These are phyloP conservation scores for Rubus parviflorus DNA, from an alignment of 306 rosid species.

Conservation along the genomic window DNA sequence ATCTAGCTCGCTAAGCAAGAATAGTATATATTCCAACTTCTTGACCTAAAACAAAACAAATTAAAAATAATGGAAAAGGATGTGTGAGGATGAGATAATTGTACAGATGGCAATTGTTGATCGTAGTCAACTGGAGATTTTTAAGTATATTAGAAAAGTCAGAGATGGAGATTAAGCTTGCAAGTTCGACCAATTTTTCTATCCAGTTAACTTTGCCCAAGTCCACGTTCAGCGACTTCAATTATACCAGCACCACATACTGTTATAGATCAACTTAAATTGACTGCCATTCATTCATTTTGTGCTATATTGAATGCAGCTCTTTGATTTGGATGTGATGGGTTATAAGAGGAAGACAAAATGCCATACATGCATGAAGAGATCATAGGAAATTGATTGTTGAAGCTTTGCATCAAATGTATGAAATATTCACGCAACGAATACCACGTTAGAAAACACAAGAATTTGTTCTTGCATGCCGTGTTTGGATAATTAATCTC, in stretches of 20 bases:
- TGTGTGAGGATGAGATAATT: neutral
- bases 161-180: neutral
- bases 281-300: neutral
- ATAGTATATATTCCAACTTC: neutral
- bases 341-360: neutral
- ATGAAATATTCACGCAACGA: constrained; percentile 4
- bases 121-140: neutral
- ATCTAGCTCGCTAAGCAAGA: neutral
- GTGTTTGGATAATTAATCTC: neutral
- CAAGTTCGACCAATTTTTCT: neutral
- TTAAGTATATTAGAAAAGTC: neutral
- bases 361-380: neutral
- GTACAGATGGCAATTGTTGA: neutral
- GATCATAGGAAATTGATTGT: neutral
- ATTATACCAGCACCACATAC: neutral
- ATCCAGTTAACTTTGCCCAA: constrained; percentile 1
- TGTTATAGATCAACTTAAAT: constrained; percentile 11
- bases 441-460: neutral
- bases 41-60: neutral
- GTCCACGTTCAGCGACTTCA: constrained; percentile 8
- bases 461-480: neutral
- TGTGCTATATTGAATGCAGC: neutral
- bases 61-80: neutral
- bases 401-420: neutral
- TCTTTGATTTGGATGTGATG: neutral